Conservation (phyloP, 345 rosid genomes). For the Mallotus nudiflorus region DNA sequence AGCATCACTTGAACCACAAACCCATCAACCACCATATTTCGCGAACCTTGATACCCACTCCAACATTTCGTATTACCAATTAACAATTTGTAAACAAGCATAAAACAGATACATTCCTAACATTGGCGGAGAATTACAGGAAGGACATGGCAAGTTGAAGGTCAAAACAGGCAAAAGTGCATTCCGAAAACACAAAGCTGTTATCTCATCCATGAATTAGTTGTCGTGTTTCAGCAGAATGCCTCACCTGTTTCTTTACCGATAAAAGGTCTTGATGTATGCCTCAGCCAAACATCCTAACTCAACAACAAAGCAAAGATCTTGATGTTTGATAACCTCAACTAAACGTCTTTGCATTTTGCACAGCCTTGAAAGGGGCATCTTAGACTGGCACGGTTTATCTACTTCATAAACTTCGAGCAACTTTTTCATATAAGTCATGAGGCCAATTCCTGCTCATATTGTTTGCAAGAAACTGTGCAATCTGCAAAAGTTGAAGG, state of each 20-base stretch:
- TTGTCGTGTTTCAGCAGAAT: neutral
- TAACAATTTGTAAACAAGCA: too few relatives aligned
- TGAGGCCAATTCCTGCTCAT: constrained; percentile 85
- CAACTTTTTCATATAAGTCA: constrained; percentile 79
- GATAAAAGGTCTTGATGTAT: too few relatives aligned
- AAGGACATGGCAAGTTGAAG: neutral
- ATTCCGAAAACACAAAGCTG: neutral
- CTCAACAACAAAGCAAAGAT: neutral
- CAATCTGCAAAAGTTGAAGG: constrained; percentile 51
- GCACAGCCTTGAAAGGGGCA: neutral
- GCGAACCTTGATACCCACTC: too few relatives aligned
- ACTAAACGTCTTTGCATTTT: neutral
- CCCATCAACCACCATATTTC: too few relatives aligned
- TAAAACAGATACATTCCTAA: too few relatives aligned
- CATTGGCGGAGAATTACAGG: neutral
- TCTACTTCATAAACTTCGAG: constrained; percentile 63
- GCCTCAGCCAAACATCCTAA: too few relatives aligned
- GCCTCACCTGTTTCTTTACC: neutral
- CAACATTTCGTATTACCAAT: too few relatives aligned
- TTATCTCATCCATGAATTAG: neutral
- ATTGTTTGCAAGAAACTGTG: constrained; percentile 84
- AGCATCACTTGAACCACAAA: too few relatives aligned
- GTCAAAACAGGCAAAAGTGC: neutral
- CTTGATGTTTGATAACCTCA: neutral
- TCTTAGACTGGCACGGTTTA: neutral